Evolutionary conservation across 192 early-diverging fungal species (phyloP).

Genomic region (Mortierella hygrophila): DNA sequence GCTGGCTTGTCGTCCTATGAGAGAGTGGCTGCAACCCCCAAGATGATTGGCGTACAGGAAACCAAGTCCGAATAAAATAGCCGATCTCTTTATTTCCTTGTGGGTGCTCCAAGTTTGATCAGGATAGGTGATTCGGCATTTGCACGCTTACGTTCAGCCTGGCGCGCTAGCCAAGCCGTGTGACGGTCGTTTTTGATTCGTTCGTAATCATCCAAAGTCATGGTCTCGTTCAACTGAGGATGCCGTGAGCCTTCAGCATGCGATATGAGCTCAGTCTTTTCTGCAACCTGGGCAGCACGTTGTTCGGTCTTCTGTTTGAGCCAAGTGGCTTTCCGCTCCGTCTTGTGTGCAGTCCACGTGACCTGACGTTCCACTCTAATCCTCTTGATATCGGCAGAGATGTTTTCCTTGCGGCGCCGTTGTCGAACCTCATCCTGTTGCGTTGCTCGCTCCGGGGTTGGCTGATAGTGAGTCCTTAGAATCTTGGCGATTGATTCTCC

Average conservation of each 20-base stretch:
- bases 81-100: neutral
- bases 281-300: neutral
- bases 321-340: neutral
- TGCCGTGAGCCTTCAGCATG: neutral
- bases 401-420: conserved; percentile 16
- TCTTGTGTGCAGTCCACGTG: conserved; percentile 3
- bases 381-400: neutral
- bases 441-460: conserved; percentile 13
- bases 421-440: conserved; percentile 34
- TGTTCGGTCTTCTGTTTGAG: neutral
- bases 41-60: conserved; percentile 18
- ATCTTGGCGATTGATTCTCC: conserved; percentile 35
- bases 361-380: conserved; percentile 11
- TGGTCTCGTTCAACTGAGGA: neutral
- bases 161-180: neutral
- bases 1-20: neutral
- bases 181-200: neutral
- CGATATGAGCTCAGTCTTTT: neutral
- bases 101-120: conserved; percentile 35
- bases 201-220: neutral
- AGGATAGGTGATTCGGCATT: neutral
- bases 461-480: conserved; percentile 21
- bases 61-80: neutral
- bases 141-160: neutral
- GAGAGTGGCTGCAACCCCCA: neutral